A percentile compares a stretch with the other conserved stretches of the same genome.
Evolutionary conservation across 2,329 filamentous ascomycete genomes (phyloP).

Genomic region (Sordariomycetes sp.): DNA sequence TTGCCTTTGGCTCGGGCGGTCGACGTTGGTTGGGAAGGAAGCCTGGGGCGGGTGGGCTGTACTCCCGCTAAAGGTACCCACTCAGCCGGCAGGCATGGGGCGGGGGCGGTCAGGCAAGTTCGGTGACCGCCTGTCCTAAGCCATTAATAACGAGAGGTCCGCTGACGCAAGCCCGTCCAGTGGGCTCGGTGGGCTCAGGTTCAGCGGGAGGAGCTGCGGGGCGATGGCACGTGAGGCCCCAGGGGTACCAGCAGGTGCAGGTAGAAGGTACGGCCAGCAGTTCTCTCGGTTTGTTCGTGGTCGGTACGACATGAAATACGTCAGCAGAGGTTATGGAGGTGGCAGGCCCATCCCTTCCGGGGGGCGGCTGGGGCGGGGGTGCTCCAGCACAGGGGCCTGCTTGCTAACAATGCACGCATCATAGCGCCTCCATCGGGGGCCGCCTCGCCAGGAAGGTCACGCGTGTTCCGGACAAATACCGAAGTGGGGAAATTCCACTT

Average conservation of each 20-base stretch:
- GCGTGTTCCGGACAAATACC: not conserved
- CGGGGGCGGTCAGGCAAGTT: not conserved
- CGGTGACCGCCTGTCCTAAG: not conserved
- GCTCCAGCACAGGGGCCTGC: not conserved
- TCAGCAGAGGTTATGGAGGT: not conserved
- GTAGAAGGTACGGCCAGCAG: not conserved
- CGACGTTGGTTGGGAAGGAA: not conserved
- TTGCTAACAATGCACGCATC: not conserved
- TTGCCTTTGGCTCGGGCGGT: conserved; percentile 5
- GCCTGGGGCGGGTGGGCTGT: not conserved
- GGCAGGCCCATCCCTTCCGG: no score
- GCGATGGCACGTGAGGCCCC: not conserved
- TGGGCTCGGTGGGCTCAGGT: not conserved
- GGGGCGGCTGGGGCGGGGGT: no score
- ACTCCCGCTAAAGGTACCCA: not conserved
- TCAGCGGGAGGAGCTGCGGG: not conserved
- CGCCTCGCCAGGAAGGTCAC: not conserved
- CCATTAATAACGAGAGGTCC: not conserved
- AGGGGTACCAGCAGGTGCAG: not conserved
- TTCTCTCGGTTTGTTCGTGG: not conserved
- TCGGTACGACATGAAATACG: not conserved
- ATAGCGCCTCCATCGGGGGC: not conserved
- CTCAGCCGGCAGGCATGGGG: not conserved
- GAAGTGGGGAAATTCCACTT: not conserved
- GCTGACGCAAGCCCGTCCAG: not conserved